Percentiles rank a stretch among this genome's conserved stretches.
Evolutionary conservation across 768 basidiomycete species (phyloP).

Genomic region (Lentinula edodes): DNA sequence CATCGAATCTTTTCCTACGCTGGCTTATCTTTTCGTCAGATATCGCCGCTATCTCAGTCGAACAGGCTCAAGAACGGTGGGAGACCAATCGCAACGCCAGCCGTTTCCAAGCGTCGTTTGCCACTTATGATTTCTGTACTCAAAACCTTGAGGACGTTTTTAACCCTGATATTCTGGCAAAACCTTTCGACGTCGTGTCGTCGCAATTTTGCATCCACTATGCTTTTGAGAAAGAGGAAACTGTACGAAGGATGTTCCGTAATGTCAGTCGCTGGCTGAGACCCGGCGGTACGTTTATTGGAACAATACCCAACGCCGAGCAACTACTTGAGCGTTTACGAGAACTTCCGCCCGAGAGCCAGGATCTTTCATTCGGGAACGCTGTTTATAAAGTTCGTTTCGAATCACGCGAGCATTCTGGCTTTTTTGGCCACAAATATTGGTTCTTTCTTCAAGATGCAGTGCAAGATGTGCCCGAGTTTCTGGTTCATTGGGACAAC

Average conservation of each 20-base stretch:
- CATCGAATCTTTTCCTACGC: neutral
- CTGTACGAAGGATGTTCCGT: slow-evolving; percentile 86
- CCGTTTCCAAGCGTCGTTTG: slow-evolving; percentile 76
- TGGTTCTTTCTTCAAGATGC: slow-evolving; percentile 92
- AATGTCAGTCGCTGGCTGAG: slow-evolving; percentile 82
- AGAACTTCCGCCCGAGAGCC: slow-evolving; percentile 54
- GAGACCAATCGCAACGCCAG: slow-evolving; percentile 34
- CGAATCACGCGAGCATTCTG: slow-evolving; percentile 56
- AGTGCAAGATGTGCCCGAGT: slow-evolving; percentile 96
- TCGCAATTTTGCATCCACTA: slow-evolving; percentile 99
- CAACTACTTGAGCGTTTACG: slow-evolving; percentile 78
- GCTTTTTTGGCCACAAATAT: slow-evolving; percentile 87
- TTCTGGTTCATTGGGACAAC: slow-evolving; percentile 92
- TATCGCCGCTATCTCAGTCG: slow-evolving; percentile 82
- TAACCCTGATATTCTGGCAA: slow-evolving; percentile 48
- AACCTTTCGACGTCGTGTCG: slow-evolving; percentile 89
- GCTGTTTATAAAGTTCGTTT: slow-evolving; percentile 86
- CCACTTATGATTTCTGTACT: slow-evolving; percentile 83
- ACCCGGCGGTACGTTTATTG: slow-evolving; percentile 87
- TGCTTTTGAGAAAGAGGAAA: slow-evolving; percentile 87
- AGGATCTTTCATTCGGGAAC: slow-evolving; percentile 84
- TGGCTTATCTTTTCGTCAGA: slow-evolving; percentile 40
- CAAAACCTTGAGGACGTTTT: slow-evolving; percentile 69
- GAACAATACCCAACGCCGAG: slow-evolving; percentile 92
- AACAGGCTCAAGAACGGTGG: slow-evolving; percentile 81